Conservation (phyloP, 139 green algal genomes). For the Deuterostichococcus epilithicus region DNA sequence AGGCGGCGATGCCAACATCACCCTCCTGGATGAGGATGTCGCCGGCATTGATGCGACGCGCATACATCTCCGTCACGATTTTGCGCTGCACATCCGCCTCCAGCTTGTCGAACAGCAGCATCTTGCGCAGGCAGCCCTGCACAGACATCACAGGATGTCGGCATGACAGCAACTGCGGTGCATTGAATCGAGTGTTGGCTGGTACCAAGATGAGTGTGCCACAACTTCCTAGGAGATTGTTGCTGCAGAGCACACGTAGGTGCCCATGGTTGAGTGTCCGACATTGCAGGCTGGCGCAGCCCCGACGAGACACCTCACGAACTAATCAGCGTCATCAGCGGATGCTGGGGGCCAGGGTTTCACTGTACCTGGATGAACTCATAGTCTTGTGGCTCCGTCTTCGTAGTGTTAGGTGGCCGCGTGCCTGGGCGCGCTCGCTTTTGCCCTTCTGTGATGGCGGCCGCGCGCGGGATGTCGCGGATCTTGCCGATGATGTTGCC, state of each 20-base stretch:
- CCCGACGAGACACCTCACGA: too few relatives aligned
- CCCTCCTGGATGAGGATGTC: conserved; percentile 94
- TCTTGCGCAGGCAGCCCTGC: conserved; percentile 70
- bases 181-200: not conserved
- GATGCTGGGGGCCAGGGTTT: not conserved
- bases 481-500: conserved; percentile 16
- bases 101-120: conserved; percentile 82
- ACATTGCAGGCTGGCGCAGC: too few relatives aligned
- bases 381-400: conserved; percentile 53
- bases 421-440: conserved; percentile 38
- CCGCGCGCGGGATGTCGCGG: conserved; percentile 26
- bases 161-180: not conserved
- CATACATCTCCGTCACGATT: conserved; percentile 62
- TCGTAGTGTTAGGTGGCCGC: conserved; percentile 34
- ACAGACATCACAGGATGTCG: not conserved
- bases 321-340: not conserved
- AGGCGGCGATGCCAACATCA: conserved; percentile 67
- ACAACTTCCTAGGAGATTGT: not conserved
- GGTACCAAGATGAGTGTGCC: not conserved
- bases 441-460: conserved; percentile 62
- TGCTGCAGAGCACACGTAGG: not conserved
- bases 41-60: conserved; percentile 41
- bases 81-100: conserved; percentile 59
- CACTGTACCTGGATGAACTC: conserved; percentile 59
- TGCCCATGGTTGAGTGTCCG: too few relatives aligned